Percentiles rank a stretch among this genome's conserved stretches.
phyloP scores from a whole-genome alignment of 306 rosid species.

The Phaseolus lunatus region DNA sequence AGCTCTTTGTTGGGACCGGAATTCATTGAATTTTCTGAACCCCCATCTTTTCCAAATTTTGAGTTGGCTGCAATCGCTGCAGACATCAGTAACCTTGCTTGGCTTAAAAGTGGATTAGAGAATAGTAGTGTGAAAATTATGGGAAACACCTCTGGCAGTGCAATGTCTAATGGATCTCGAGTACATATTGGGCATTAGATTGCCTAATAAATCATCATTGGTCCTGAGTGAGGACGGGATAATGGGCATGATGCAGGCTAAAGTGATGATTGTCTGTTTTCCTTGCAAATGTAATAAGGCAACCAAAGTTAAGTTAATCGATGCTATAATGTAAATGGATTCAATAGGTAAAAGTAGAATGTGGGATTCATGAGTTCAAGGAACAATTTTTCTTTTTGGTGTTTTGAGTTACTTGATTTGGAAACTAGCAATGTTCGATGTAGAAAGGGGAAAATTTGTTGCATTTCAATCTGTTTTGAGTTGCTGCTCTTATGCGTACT shows the following conservation, averaged over 20 bases:
- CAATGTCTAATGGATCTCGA: conserved; percentile 54
- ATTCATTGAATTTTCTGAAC: conserved; percentile 78
- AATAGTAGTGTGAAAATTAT: conserved; percentile 70
- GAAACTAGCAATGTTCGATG: background rate
- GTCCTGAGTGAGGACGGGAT: conserved; percentile 26
- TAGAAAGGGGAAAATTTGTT: background rate
- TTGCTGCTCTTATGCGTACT: background rate
- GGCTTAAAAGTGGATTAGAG: conserved; percentile 98
- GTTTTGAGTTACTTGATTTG: no score
- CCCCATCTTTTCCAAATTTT: conserved; percentile 75
- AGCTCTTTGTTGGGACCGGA: conserved; percentile 89
- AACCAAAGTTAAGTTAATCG: conserved; percentile 38
- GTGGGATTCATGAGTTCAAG: conserved; percentile 23
- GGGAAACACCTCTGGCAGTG: conserved; percentile 67
- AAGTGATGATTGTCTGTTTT: conserved; percentile 27
- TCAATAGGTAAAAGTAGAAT: conserved; percentile 30
- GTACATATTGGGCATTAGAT: conserved; percentile 57
- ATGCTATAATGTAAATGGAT: conserved; percentile 47
- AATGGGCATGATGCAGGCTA: conserved; percentile 24
- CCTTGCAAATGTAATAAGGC: conserved; percentile 24
- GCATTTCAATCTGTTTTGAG: background rate
- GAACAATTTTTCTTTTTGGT: background rate
- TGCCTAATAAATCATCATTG: conserved; percentile 30
- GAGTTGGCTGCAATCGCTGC: conserved; percentile 95
- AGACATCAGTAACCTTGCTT: conserved; percentile 89